Evolutionary conservation across 352 stramenopile genomes (phyloP).

Genomic region (Phytophthora ohioensis): DNA sequence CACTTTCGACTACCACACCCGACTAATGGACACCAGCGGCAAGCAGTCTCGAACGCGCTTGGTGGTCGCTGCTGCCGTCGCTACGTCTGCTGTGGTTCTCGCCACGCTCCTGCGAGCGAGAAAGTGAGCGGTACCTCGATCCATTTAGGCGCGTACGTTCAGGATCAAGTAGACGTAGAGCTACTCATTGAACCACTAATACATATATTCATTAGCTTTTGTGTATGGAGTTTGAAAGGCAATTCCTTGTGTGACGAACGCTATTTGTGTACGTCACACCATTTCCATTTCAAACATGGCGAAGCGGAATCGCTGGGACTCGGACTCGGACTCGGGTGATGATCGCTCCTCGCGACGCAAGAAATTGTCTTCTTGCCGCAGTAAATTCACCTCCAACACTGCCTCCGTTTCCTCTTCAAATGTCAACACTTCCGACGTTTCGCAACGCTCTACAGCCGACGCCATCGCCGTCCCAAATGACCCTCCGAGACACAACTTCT

Average conservation of each 20-base stretch:
- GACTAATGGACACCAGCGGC: not conserved
- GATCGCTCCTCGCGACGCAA: conserved; percentile 28
- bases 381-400: not conserved
- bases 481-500: conserved; percentile 67
- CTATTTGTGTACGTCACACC: not conserved
- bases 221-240: not conserved
- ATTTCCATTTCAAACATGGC: conserved; percentile 26
- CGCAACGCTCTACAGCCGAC: conserved; percentile 4
- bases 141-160: not conserved
- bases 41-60: conserved; percentile 27
- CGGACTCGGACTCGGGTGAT: conserved; percentile 65
- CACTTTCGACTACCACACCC: conserved; percentile 34
- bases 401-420: conserved; percentile 7
- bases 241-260: conserved; percentile 2
- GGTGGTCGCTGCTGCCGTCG: conserved; percentile 22
- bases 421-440: not conserved
- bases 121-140: conserved; percentile 13
- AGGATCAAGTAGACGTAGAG: not conserved
- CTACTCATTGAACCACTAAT: not conserved
- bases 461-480: conserved; percentile 14
- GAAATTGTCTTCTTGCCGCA: not conserved
- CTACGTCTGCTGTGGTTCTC: conserved; percentile 25
- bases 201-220: not conserved
- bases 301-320: conserved; percentile 80
- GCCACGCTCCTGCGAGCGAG: conserved; percentile 18